Base-by-base conservation (phyloP, 1,284 basidiomycete genomes). In the Cutaneotrichosporon spelunceum region DNA sequence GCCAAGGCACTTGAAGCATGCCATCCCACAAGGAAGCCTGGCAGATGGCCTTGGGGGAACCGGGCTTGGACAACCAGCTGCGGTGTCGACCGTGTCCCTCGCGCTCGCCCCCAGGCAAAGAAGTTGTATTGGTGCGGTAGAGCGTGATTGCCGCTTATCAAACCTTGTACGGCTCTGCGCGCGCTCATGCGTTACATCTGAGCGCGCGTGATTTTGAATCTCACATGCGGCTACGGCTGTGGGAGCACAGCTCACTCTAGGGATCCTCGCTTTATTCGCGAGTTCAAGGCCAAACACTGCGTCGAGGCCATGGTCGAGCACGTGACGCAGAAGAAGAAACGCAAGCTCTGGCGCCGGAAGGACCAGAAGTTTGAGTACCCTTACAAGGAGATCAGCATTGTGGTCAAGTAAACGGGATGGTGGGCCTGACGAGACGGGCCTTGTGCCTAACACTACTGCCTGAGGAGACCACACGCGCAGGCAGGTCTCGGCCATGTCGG, bases 231-330 rank as follows among this genome's bases (percentile, higher is more conserved):
- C 24, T 24, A 26, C 8, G 11, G 13, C 24, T 27, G 5, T 3
- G 26, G 11, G 14, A 11, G 11, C 23, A 24, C 36, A n/a, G 24
- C 53, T 55, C 11, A 55, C 53, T 7, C 23, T 67, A 90, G 91
- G 93, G 95, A 97, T 74, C 95, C 95, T 33, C 87, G 90, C 1
- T 98, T 95, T 78, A 94, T 98, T 69, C 88, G 93, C 52, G 86
- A 90, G 70, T 99, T 95, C 84, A 98, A 95, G 80, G 80, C 84
- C 6, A 85, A 92, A 72, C 70, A 94, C 72, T 92, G 90, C 71
- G 76, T 89, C 14, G 93, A 97, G 75, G 87, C 93, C 1, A 97
- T 88, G 77, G 90, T 83, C 0, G 91, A 93, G 73, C 87, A 96
- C 73, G 65, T 85, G 0, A 82, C 84, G 6, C 92, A 87, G 9